A percentile compares a stretch with the other conserved stretches of the same genome.
Conservation (phyloP, 2,329 filamentous ascomycete genomes). For the Fusarium sp. region DNA sequence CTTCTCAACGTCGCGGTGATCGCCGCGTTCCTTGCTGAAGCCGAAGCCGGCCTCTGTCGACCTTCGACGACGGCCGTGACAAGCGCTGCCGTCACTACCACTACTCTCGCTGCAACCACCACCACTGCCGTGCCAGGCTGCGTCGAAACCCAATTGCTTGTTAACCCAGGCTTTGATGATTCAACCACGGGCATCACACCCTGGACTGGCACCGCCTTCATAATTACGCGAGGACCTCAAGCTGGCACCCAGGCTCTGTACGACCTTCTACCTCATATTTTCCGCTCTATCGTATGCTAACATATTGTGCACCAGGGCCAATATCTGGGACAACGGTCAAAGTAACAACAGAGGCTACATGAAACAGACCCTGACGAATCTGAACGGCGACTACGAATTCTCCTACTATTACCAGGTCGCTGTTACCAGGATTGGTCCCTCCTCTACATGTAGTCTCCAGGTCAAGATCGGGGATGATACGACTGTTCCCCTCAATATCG, state of each 20-base stretch:
- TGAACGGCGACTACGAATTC: background rate
- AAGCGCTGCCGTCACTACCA: background rate
- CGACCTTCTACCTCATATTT: rapidly evolving
- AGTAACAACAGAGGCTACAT: background rate
- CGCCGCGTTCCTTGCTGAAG: background rate
- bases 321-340: background rate
- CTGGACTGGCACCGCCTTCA: background rate
- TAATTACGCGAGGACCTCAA: background rate
- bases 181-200: rapidly evolving
- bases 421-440: background rate
- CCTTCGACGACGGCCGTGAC: background rate
- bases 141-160: background rate
- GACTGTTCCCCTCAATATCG: background rate
- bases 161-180: background rate
- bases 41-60: background rate
- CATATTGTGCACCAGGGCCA: background rate
- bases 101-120: background rate
- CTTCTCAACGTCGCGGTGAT: background rate
- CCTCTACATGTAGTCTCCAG: background rate
- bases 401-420: background rate
- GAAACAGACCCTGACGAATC: background rate
- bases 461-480: background rate
- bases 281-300: background rate
- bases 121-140: background rate
- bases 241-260: background rate